Base-by-base conservation (phyloP, 768 basidiomycete species). In the Podaxis pistillaris region DNA sequence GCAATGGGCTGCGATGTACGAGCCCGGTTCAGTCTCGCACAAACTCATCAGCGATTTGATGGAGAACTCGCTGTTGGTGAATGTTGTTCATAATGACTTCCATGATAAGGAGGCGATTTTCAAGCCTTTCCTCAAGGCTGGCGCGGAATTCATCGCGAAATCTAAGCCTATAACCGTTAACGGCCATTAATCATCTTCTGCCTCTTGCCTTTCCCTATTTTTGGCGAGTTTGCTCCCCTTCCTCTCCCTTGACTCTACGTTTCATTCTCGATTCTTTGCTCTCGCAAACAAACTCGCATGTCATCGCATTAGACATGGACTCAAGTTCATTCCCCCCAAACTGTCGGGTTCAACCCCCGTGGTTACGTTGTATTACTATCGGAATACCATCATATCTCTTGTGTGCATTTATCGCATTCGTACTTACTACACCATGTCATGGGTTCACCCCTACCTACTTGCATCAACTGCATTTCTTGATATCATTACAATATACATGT, bases 81-180 rank as follows among this genome's bases (percentile, higher is more conserved):
- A 97, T 74, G 90, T 98, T 67, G 96, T 98, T 28, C 94, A 97
- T 75, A 97, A 97, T 77, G 90, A 96, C 73, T 98, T 93, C 86
- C 90, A 92, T 75, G 83, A 90, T 70, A 74, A 87, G 1, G 81
- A 90, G 53, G 89, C 89, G 22, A 96, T 98, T 75, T 98, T 96
- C 73, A 79, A 81, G 68, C 92, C 94, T 2, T 96, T 98, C 82
- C 79, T 85, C 75, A 86, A 87, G 72, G 89, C 88, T 12, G 90
- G 88, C 38, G 84, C 83, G 46, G 86, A 90, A 71, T 85, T 84
- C 63, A 72, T 76, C 13, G 75, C 79, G 36, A 75, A 77, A 50
- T 59, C 73, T 47, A 77, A 76, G 55, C 63, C 73, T 46, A 74
- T 74, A 19, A 70, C 69, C 41, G 69, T 75, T 52, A 84, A 85